phyloP scores from a whole-genome alignment of 2,329 filamentous ascomycete species.

The Aspergillus piperis region DNA sequence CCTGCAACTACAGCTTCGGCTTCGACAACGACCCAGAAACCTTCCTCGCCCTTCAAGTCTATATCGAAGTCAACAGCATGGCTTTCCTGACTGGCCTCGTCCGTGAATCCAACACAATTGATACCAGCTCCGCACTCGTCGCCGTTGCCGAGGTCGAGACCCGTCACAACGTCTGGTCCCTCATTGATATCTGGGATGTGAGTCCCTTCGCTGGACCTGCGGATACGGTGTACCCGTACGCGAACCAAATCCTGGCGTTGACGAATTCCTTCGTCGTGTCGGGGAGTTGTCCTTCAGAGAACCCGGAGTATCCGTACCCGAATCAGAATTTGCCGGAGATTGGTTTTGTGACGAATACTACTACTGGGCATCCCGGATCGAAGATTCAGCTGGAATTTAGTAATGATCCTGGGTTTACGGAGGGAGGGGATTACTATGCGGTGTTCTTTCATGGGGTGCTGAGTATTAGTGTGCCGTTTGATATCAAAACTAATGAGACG shows the following conservation, averaged over 20 bases:
- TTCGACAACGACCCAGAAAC: background rate
- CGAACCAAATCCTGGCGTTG: background rate
- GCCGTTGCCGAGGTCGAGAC: background rate
- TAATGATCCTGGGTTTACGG: background rate
- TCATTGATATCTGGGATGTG: background rate
- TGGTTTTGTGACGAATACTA: background rate
- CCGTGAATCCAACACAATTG: background rate
- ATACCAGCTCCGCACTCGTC: background rate
- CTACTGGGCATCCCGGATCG: background rate
- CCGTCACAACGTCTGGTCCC: background rate
- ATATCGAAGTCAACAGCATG: conserved; percentile 1
- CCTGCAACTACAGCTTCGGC: background rate
- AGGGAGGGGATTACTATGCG: background rate
- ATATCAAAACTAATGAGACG: background rate
- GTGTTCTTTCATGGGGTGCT: background rate
- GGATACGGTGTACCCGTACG: background rate
- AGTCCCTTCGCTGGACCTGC: background rate
- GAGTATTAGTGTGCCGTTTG: background rate
- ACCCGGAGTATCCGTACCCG: background rate
- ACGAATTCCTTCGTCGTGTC: background rate
- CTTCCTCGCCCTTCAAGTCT: background rate
- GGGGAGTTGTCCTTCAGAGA: background rate
- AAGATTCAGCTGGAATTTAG: background rate
- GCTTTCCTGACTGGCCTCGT: background rate
- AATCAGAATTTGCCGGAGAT: background rate